phyloP scores from a whole-genome alignment of 2,329 filamentous ascomycete species.

The Lachnellula willkommii region DNA sequence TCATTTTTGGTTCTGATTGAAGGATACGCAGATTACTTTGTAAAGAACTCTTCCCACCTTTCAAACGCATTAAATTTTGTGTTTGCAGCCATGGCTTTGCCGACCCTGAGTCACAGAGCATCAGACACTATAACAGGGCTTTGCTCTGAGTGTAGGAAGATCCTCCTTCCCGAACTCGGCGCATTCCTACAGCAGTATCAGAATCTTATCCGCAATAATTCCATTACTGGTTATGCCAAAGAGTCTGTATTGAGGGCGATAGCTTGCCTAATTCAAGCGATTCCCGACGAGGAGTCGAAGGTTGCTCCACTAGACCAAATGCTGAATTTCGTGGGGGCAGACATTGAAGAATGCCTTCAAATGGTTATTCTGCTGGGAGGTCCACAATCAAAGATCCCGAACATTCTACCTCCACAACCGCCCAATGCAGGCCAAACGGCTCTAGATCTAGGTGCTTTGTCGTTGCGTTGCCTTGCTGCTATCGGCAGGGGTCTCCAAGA shows the following conservation, averaged over 20 bases:
- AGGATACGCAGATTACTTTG: slow-evolving; percentile 71
- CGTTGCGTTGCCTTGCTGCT: slow-evolving; percentile 62
- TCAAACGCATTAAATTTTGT: slow-evolving; percentile 68
- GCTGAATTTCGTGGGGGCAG: slow-evolving; percentile 55
- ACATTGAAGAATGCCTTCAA: slow-evolving; percentile 44
- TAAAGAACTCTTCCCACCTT: slow-evolving; percentile 60
- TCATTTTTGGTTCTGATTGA: slow-evolving; percentile 67
- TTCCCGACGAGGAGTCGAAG: slow-evolving; percentile 52
- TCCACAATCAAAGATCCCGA: background rate
- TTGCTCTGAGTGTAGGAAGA: slow-evolving; percentile 68
- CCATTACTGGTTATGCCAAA: slow-evolving; percentile 63
- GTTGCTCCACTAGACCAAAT: slow-evolving; percentile 51
- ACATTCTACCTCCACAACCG: background rate
- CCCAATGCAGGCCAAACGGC: slow-evolving; percentile 7
- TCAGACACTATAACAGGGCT: slow-evolving; percentile 70
- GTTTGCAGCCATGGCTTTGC: slow-evolving; percentile 62
- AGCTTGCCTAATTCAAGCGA: slow-evolving; percentile 68
- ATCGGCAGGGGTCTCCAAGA: slow-evolving; percentile 70
- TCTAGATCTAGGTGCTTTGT: slow-evolving; percentile 36
- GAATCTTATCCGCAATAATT: slow-evolving; percentile 48
- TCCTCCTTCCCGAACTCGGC: slow-evolving; percentile 60
- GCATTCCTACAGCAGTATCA: slow-evolving; percentile 69
- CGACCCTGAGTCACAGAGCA: slow-evolving; percentile 58
- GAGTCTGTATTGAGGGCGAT: slow-evolving; percentile 71
- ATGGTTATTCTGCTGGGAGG: slow-evolving; percentile 5